Evolutionary conservation across 129 eudicot genomes (phyloP), one percentile per base, ranked within the genome.

Genomic region (Chrysanthemum makinoi): DNA sequence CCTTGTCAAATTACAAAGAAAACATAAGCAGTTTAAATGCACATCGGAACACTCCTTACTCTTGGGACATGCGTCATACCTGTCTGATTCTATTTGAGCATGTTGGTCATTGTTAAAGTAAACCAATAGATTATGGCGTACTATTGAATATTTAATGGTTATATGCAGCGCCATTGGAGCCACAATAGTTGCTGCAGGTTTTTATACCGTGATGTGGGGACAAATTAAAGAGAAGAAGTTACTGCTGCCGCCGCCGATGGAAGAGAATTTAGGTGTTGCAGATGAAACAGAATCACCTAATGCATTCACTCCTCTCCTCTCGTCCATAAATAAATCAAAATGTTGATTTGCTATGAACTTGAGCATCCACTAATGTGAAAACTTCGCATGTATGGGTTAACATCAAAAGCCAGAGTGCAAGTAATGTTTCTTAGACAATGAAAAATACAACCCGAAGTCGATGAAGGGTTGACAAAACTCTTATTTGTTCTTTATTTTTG

Each of bases 151-250:
- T 60, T 70, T 18, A 70, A 39, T 55, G 56, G 3, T 6, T 35
- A 13, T 22, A 19, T 44, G 22, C 15, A 72, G 75, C 2, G 58
- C 56, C 10, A 58, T 72, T 44, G 75, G 75, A 43, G 67, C 75
- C 2, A 13, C 10, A 11, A 58, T 71, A 44, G 20, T 71, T 22
- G 56, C 56, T 57, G 57, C 1, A 12, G 75, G 75, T 3, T 59
- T 72, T 57, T 72, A 72, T 46, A 57, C 11, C 0, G 75, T 72
- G 67, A 72, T 58, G 17, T 72, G 75, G 75, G 75, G 75, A 10
- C 67, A 46, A 66, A 3, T 66, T 1, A 58, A 52, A 50, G 59
- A 75, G 44, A 56, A 39, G 46, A 73, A 49, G 24, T 1, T 5
- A 16, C 0, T 30, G 18, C 24, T 4, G 60, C 68, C 13, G 53